Evolutionary conservation across 139 green algal species (phyloP), one percentile per base, ranked within the genome.

Genomic region (Chlorella sp.): DNA sequence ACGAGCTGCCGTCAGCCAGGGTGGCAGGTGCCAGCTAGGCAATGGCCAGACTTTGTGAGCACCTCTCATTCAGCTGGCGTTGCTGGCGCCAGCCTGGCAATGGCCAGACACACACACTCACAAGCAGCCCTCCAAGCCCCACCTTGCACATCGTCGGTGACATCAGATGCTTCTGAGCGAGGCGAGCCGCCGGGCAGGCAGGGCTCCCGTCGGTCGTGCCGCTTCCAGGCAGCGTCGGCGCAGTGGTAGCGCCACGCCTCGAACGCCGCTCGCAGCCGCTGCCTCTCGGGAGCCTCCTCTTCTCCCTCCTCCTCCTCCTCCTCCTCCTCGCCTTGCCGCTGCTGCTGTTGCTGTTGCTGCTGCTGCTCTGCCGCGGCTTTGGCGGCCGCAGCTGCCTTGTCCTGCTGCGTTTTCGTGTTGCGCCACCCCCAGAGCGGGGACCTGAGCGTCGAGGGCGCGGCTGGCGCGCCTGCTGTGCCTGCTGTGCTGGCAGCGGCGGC

Each of bases 161-260:
- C 84, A 18, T 88, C 84, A 11, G 60, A 64, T 39, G 64, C 37
- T 32, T 88, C 84, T 40, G 84, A 81, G 28, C 57, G 57, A 12
- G 82, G 82, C 19, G 82, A 86, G 32, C 32, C 81, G 15, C 42
- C 30, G 2, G 32, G 34, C 3, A 9, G 15, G 9, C 3, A 0
- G n/a, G n/a, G 1, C n/a, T 86, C 82, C 26, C 82, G 82, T 66
- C 83, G 40, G 12, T 28, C 42, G 37, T 80, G 66, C 39, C 84
- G 84, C 66, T 40, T 39, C 84, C 84, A 88, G 26, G 42, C 84
- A 16, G 68, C 68, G 42, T 88, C 84, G 11, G 71, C 15, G 30
- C 84, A 88, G 68, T 81, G 68, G 28, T 24, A n/a, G 28, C 84
- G 84, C 84, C 84, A 88, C 21, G 68, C 84, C 1, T 81, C 39